Conservation (phyloP, 352 stramenopile genomes). For the Phytopythium vexans region DNA sequence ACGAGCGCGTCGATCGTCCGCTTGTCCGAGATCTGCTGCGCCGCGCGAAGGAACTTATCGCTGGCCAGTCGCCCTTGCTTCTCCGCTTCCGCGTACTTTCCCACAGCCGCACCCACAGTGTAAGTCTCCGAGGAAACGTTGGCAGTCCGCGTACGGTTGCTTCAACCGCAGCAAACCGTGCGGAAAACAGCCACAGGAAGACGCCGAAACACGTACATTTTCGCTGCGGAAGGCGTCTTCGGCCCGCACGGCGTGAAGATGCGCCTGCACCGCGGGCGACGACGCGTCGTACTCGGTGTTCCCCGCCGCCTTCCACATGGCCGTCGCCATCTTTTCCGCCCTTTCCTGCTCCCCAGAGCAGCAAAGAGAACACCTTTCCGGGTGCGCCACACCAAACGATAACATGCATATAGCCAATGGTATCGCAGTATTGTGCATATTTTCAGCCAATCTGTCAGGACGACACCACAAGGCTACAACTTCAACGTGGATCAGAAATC, state of each 20-base stretch:
- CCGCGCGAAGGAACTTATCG: constrained; percentile 63
- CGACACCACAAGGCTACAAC: not conserved
- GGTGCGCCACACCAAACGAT: no score
- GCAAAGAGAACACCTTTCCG: no score
- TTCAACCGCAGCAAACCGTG: not conserved
- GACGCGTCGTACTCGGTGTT: constrained; percentile 72
- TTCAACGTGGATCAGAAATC: constrained; percentile 33
- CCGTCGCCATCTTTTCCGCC: not conserved
- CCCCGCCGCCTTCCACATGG: constrained; percentile 57
- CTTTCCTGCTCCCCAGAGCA: not conserved
- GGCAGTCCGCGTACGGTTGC: no score
- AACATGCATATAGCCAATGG: no score
- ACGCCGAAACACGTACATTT: constrained; percentile 33
- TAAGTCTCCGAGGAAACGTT: not conserved
- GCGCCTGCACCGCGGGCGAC: constrained; percentile 70
- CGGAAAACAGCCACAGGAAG: constrained; percentile 1
- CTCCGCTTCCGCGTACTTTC: constrained; percentile 47
- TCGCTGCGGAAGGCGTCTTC: constrained; percentile 58
- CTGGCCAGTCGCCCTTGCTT: constrained; percentile 70
- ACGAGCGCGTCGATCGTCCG: constrained; percentile 68
- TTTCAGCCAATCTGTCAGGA: not conserved
- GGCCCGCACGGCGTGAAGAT: constrained; percentile 71
- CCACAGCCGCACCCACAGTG: not conserved
- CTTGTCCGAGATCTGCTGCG: constrained; percentile 50
- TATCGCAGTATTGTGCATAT: no score